phyloP scores from a whole-genome alignment of 1,139 yeast genomes.

The Tardiomyces blankii region DNA sequence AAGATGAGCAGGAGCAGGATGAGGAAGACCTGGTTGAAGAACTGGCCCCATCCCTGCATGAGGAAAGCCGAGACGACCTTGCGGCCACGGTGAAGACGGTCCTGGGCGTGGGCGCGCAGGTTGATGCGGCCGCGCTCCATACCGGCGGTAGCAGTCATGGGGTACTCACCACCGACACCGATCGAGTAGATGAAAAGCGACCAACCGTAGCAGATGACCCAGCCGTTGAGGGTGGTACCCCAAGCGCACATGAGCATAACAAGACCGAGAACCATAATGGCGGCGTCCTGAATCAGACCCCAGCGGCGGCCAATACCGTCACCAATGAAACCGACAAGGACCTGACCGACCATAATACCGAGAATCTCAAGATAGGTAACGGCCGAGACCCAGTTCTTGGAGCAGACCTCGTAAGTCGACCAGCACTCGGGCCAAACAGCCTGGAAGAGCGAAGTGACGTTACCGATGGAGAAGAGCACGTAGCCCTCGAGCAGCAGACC shows the following conservation, averaged over 20 bases:
- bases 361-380: slow-evolving; percentile 34
- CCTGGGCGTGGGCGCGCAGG: slow-evolving; percentile 20
- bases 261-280: slow-evolving; percentile 44
- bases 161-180: slow-evolving; percentile 99
- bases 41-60: slow-evolving; percentile 36
- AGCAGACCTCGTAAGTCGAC: slow-evolving; percentile 21
- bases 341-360: slow-evolving; percentile 90
- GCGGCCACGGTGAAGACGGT: slow-evolving; percentile 32
- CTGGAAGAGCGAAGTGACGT: slow-evolving; percentile 20
- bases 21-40: slow-evolving; percentile 29
- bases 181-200: slow-evolving; percentile 48
- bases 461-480: slow-evolving; percentile 30
- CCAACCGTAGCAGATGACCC: slow-evolving; percentile 53
- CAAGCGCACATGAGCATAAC: slow-evolving; percentile 56
- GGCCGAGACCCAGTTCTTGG: slow-evolving; percentile 25
- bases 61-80: slow-evolving; percentile 29
- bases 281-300: slow-evolving; percentile 37
- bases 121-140: slow-evolving; percentile 27
- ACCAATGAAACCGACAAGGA: slow-evolving; percentile 76
- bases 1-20: slow-evolving; percentile 26
- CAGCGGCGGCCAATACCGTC: slow-evolving; percentile 85
- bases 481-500: slow-evolving; percentile 29
- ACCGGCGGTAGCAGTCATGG: slow-evolving; percentile 63
- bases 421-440: slow-evolving; percentile 30
- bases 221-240: slow-evolving; percentile 28